Percentiles rank a stretch among this genome's conserved stretches.
These are phyloP conservation scores for Trametes punicea DNA, from an alignment of 768 basidiomycete species.

Conservation along the genomic window DNA sequence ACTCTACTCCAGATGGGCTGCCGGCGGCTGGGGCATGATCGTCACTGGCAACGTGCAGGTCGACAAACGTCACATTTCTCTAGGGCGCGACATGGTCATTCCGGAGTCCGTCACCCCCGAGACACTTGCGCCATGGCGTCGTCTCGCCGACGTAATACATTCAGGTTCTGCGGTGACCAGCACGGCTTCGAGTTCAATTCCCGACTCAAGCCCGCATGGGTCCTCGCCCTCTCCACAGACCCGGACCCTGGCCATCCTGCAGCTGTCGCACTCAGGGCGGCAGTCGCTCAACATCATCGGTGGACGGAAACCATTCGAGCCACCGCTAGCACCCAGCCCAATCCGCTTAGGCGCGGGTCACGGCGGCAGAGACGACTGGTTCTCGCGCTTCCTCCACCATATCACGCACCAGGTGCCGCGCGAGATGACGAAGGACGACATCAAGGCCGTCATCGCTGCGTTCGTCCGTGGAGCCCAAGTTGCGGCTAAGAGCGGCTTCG, in stretches of 20 bases:
- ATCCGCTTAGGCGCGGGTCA: conserved; percentile 43
- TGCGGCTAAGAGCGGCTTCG: conserved; percentile 70
- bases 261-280: conserved; percentile 79
- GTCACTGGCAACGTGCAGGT: conserved; percentile 86
- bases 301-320: conserved; percentile 55
- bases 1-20: conserved; percentile 75
- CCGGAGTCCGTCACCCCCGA: conserved; percentile 44
- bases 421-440: conserved; percentile 56
- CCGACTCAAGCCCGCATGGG: neutral
- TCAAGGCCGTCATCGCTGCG: conserved; percentile 52
- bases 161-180: conserved; percentile 19
- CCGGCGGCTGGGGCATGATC: conserved; percentile 82
- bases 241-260: conserved; percentile 63
- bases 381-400: conserved; percentile 40
- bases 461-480: conserved; percentile 69
- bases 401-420: conserved; percentile 63
- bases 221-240: neutral
- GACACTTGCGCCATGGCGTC: conserved; percentile 47
- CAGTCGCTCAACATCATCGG: conserved; percentile 76
- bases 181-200: neutral
- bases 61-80: conserved; percentile 52
- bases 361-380: conserved; percentile 20
- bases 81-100: conserved; percentile 71
- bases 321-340: conserved; percentile 72
- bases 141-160: conserved; percentile 51